A percentile compares a stretch with the other conserved stretches of the same genome.
phyloP scores from a whole-genome alignment of 2,329 filamentous ascomycete genomes.

The Pestalotiopsis fici region DNA sequence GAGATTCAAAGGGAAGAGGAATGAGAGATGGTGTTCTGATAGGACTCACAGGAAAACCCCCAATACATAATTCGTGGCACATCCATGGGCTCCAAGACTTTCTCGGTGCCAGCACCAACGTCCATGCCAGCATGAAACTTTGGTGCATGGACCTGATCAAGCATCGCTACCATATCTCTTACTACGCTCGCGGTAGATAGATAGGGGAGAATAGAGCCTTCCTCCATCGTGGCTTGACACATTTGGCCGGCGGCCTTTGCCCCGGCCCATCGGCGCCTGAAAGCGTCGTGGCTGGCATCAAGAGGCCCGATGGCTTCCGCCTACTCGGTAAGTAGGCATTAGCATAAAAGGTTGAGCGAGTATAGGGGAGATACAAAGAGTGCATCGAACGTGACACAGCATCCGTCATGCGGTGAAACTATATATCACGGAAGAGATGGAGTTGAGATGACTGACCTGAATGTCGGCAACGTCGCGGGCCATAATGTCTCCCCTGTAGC shows the following conservation, averaged over 20 bases:
- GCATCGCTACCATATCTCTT: slow-evolving; percentile 44
- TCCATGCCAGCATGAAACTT: too few relatives aligned
- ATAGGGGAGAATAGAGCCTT: slow-evolving; percentile 31
- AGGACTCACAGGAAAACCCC: slow-evolving; percentile 51
- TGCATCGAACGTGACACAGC: too few relatives aligned
- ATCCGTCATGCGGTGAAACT: too few relatives aligned
- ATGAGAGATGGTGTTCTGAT: slow-evolving; percentile 43
- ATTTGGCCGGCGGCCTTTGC: slow-evolving; percentile 25
- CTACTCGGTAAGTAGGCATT: not conserved
- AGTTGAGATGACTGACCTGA: too few relatives aligned
- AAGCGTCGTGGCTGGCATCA: slow-evolving; percentile 14
- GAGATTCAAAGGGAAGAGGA: slow-evolving; percentile 35
- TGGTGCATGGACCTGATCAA: slow-evolving; percentile 42
- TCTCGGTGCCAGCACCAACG: not conserved
- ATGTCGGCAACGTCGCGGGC: slow-evolving; percentile 27
- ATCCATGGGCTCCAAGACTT: slow-evolving; percentile 5
- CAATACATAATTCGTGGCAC: slow-evolving; percentile 39
- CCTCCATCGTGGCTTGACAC: slow-evolving; percentile 23
- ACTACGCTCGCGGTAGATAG: slow-evolving; percentile 39
- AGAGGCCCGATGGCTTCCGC: slow-evolving; percentile 27
- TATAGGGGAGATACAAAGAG: not conserved
- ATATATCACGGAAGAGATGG: too few relatives aligned
- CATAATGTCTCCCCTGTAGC: slow-evolving; percentile 30
- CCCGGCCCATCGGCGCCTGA: slow-evolving; percentile 28
- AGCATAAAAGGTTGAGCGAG: not conserved